These are phyloP conservation scores for Sechiopsis laciniata DNA, from an alignment of 306 rosid genomes.

Conservation along the genomic window DNA sequence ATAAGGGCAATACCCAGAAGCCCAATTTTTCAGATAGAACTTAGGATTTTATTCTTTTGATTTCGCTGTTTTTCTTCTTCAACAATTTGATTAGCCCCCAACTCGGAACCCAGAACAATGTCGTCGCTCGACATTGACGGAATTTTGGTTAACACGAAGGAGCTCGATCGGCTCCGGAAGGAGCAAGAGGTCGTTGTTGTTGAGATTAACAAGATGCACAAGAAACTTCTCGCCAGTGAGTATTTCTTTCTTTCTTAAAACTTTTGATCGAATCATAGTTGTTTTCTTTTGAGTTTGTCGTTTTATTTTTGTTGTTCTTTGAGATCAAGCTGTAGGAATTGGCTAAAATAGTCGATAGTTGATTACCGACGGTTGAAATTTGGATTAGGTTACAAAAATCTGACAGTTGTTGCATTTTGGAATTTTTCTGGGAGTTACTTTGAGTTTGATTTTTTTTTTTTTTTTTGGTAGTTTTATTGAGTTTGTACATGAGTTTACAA, in stretches of 20 bases:
- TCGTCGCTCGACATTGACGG: constrained; percentile 64
- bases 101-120: constrained; percentile 38
- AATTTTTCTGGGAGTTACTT: constrained; percentile 3
- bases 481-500: background rate
- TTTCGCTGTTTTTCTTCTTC: background rate
- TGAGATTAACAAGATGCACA: constrained; percentile 90
- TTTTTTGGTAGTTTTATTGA: background rate
- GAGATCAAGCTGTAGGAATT: constrained; percentile 16
- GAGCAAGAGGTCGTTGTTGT: constrained; percentile 60
- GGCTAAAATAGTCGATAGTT: background rate
- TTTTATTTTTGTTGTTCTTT: background rate
- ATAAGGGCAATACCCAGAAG: background rate
- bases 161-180: constrained; percentile 84
- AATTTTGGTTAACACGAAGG: constrained; percentile 72
- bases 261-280: constrained; percentile 9
- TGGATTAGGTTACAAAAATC: background rate
- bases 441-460: background rate
- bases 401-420: background rate
- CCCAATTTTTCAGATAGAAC: background rate
- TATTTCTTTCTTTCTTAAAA: background rate
- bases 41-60: background rate
- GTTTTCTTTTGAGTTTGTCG: background rate
- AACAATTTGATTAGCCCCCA: background rate
- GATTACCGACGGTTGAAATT: background rate
- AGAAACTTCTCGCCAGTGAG: constrained; percentile 73